These are phyloP conservation scores for Sugiyamaella smithiae DNA, from an alignment of 805 yeast genomes.

Conservation along the genomic window DNA sequence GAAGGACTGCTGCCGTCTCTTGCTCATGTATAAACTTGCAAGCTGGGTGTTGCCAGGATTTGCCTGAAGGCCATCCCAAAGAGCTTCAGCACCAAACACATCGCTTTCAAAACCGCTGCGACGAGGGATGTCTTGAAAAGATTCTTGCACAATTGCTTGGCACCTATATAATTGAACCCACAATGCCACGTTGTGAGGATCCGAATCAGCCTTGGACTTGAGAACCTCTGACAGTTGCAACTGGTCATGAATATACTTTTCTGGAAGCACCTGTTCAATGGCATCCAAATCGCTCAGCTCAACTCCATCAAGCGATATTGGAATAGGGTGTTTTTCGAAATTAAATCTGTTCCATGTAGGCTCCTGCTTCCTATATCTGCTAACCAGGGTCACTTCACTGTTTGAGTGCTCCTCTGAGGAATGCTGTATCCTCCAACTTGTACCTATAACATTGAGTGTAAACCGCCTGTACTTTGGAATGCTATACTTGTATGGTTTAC, in stretches of 20 bases:
- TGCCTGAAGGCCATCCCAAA: neutral
- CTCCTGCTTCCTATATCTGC: neutral
- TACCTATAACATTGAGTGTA: conserved; percentile 8
- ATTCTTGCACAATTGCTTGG: neutral
- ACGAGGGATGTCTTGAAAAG: neutral
- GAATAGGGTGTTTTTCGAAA: neutral
- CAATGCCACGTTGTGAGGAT: neutral
- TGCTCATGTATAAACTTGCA: neutral
- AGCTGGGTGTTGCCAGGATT: neutral
- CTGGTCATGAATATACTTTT: neutral
- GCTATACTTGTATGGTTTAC: conserved; percentile 9
- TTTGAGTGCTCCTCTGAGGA: neutral
- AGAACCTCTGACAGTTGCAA: neutral
- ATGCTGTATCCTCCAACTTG: neutral
- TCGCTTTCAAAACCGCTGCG: neutral
- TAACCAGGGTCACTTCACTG: neutral
- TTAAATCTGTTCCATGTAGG: conserved; percentile 1
- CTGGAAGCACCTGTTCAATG: neutral
- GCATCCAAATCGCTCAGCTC: neutral
- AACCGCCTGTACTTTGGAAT: conserved; percentile 14
- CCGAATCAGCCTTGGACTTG: neutral
- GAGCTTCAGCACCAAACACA: neutral
- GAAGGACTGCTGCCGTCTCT: neutral
- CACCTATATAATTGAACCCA: neutral
- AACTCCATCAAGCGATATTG: neutral